Evolutionary conservation across 2,329 filamentous ascomycete species (phyloP).

Genomic region (Lizonia empirigonia): DNA sequence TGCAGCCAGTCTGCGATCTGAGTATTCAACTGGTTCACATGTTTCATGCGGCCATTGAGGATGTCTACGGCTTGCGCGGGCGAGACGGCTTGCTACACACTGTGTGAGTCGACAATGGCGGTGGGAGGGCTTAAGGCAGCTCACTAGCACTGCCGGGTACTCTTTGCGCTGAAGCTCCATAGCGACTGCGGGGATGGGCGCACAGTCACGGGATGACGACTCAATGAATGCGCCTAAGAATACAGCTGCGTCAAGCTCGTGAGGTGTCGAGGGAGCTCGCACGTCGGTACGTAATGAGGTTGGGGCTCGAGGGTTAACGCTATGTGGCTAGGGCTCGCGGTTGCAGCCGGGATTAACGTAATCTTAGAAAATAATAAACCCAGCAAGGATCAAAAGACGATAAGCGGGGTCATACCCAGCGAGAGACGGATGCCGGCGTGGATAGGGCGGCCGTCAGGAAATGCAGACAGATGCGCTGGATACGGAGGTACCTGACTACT

Average conservation of each 20-base stretch:
- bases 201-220: conserved; percentile 30
- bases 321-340: conserved; percentile 15
- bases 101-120: conserved; percentile 37
- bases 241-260: conserved; percentile 28
- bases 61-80: conserved; percentile 80
- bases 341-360: conserved; percentile 30
- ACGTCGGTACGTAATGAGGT: conserved; percentile 16
- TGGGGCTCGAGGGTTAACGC: conserved; percentile 11
- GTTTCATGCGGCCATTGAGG: conserved; percentile 84
- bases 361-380: conserved; percentile 5
- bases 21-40: conserved; percentile 82
- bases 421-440: conserved; percentile 1
- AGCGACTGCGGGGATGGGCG: conserved; percentile 30
- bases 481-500: conserved; percentile 13
- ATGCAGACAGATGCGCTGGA: conserved; percentile 8
- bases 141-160: conserved; percentile 93
- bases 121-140: conserved; percentile 22
- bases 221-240: conserved; percentile 11
- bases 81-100: conserved; percentile 73
- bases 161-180: conserved; percentile 79
- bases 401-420: conserved; percentile 10
- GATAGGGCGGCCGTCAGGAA: conserved; percentile 3
- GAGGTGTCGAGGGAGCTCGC: conserved; percentile 37
- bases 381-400: conserved; percentile 9
- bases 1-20: conserved; percentile 97